phyloP scores from a whole-genome alignment of 2,329 filamentous ascomycete genomes.

The Aspergillus quadrilineatus region DNA sequence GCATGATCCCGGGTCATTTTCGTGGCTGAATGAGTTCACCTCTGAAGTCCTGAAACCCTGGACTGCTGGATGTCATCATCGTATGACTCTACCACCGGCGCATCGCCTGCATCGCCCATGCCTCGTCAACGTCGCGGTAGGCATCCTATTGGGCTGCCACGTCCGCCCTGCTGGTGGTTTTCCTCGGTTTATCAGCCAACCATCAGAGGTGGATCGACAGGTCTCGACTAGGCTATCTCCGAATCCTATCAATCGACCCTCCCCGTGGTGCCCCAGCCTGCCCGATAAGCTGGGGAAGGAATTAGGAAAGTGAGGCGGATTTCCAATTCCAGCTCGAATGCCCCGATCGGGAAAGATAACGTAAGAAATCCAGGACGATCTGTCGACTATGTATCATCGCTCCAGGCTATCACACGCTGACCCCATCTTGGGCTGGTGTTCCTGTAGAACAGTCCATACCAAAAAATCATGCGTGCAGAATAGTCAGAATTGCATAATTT shows the following conservation, averaged over 20 bases:
- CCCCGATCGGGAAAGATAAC: conserved; percentile 1
- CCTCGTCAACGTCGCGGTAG: conserved; percentile 12
- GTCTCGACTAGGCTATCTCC: conserved; percentile 23
- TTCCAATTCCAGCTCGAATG: not conserved
- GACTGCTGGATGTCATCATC: conserved; percentile 25
- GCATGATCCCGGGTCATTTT: conserved; percentile 26
- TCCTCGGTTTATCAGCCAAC: conserved; percentile 18
- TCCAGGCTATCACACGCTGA: conserved; percentile 1
- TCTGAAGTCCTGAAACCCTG: conserved; percentile 10
- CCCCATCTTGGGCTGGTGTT: conserved; percentile 5
- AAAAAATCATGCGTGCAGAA: conserved; percentile 13
- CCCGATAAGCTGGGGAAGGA: conserved; percentile 14
- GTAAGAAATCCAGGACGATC: conserved; percentile 7
- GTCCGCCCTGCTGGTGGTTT: conserved; percentile 9
- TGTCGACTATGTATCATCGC: not conserved
- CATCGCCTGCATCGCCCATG: conserved; percentile 1
- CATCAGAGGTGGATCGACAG: conserved; percentile 22
- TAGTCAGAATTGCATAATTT: conserved; percentile 11
- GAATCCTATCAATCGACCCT: conserved; percentile 17
- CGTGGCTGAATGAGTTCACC: conserved; percentile 13
- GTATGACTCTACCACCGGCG: conserved; percentile 20
- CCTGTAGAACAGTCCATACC: not conserved
- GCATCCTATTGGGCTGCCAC: conserved; percentile 18
- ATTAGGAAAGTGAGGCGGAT: conserved; percentile 9
- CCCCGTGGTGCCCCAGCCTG: conserved; percentile 20